Evolutionary conservation across 1,139 yeast genomes (phyloP), one percentile per base, ranked within the genome.

Genomic region (Torulaspora pretoriensis): DNA sequence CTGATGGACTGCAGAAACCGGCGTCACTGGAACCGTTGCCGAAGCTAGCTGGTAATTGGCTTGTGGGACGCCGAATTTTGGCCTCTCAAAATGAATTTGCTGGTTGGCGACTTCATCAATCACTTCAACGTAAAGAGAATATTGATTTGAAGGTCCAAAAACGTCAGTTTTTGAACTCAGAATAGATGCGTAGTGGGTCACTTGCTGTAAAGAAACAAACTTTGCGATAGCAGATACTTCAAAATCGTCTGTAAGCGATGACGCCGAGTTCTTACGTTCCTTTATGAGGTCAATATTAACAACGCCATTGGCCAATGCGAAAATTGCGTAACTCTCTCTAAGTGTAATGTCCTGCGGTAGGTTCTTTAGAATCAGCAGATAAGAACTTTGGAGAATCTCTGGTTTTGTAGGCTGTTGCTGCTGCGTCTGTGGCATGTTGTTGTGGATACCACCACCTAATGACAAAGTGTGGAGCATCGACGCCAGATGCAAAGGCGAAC

Each of bases 301-400:
- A 54, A 84, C 87, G 55, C 87, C 95, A 46, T 76, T 72, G 14
- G 95, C 95, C 54, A 90, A 73, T 6, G 96, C 77, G 62, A 90
- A 90, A 26, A 90, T 73, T 28, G 86, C 72, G 34, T 79, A 73
- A 14, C 92, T 83, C 64, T 90, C 97, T 59, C 96, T 78, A 26
- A 74, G 63, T 3, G 90, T 68, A 36, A 89, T 69, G 62, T 89
- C 95, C 8, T 71, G 61, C 1, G 97, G 97, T 17, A 88, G 65
- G 58, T 83, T 83, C 48, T 71, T 71, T 34, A 83, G 50, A 44
- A 56, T 62, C 33, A 69, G 47, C 16, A 64, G 51, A 41, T 60
- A 67, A 8, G 55, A 53, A n/a, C 58, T 57, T 31, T 47, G 49
- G n/a, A 30, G 10, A 31, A 38, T 38, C n/a, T 40, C 39, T 24